Percentiles rank a stretch among this genome's conserved stretches.
Evolutionary conservation across 306 rosid species (phyloP).

Genomic region (Sicyos edulis): DNA sequence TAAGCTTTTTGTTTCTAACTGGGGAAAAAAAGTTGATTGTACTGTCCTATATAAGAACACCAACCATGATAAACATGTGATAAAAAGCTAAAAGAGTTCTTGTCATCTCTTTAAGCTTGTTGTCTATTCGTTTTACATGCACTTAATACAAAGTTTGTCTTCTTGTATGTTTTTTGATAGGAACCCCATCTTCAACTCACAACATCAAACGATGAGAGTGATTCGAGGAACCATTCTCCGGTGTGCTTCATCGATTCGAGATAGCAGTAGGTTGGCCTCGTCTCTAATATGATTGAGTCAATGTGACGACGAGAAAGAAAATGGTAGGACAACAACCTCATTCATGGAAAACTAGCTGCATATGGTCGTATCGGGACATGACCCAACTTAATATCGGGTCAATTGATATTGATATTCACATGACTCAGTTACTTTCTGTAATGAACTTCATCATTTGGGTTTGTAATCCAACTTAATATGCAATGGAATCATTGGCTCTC

Average conservation of each 20-base stretch:
- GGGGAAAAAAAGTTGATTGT: neutral
- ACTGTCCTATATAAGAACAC: neutral
- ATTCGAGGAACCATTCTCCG: neutral
- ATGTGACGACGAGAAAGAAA: neutral
- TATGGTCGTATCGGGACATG: neutral
- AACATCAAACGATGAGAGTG: neutral
- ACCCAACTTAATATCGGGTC: neutral
- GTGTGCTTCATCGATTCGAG: neutral
- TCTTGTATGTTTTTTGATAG: neutral
- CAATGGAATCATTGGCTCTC: neutral
- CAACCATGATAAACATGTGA: neutral
- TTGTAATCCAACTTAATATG: neutral
- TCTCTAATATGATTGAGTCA: neutral
- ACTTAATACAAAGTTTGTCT: too few relatives aligned
- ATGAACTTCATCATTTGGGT: too few relatives aligned
- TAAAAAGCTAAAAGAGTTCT: neutral
- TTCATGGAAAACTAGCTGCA: neutral
- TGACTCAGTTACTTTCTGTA: neutral
- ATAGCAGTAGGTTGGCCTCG: neutral
- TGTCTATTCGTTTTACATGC: neutral
- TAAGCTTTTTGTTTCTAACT: neutral
- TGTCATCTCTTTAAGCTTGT: neutral
- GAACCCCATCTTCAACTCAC: neutral
- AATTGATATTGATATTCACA: neutral
- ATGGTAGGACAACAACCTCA: neutral